These are phyloP conservation scores for Logfia minima DNA, from an alignment of 129 eudicot genomes.

Conservation along the genomic window DNA sequence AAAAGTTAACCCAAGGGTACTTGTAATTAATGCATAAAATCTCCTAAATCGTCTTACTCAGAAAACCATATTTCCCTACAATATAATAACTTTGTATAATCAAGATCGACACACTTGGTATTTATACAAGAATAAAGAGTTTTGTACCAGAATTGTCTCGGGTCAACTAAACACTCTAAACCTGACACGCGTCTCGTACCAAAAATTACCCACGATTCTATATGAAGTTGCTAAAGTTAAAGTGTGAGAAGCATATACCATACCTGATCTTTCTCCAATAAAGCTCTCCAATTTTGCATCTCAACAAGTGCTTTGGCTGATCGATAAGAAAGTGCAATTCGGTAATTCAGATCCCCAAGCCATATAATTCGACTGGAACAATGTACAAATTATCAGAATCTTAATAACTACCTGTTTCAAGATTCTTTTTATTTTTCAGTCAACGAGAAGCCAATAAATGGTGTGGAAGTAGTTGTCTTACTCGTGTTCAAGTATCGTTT, in stretches of 20 bases:
- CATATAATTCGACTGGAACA: slow-evolving; percentile 78
- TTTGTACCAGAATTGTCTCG: neutral
- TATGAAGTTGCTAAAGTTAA: neutral
- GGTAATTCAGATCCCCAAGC: slow-evolving; percentile 98
- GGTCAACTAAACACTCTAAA: neutral
- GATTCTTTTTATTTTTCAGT: neutral
- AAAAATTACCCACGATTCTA: neutral
- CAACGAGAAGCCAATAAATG: neutral
- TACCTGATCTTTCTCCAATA: slow-evolving; percentile 92
- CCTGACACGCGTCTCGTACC: neutral
- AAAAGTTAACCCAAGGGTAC: neutral
- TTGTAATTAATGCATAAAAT: neutral
- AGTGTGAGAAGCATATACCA: slow-evolving; percentile 8
- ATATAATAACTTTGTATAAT: neutral
- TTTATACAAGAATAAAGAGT: neutral
- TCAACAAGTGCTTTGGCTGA: slow-evolving; percentile 92
- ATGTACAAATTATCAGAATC: slow-evolving; percentile 27
- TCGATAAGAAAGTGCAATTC: slow-evolving; percentile 87
- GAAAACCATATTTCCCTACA: neutral
- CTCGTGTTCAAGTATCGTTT: slow-evolving; percentile 89
- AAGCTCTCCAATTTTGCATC: slow-evolving; percentile 98
- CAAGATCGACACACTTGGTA: neutral
- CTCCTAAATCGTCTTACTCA: neutral
- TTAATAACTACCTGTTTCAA: neutral
- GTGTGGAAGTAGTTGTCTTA: slow-evolving; percentile 40